Evolutionary conservation across 2,329 filamentous ascomycete species (phyloP), one percentile per base, ranked within the genome.

Genomic region (Lachnellula cervina): DNA sequence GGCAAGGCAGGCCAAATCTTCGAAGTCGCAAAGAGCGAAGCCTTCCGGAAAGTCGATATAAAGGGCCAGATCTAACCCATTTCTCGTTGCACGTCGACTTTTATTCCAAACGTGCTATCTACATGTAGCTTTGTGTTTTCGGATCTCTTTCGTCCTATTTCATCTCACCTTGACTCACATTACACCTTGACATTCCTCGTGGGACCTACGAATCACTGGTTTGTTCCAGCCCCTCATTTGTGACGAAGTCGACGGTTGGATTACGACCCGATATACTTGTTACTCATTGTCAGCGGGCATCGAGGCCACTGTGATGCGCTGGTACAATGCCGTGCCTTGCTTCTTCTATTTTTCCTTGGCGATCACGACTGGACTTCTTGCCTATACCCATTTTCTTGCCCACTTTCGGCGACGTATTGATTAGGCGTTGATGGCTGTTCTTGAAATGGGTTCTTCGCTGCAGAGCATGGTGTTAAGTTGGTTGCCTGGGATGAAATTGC

Each of bases 1-100:
- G 84, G 82, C 66, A 92, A 92, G 75, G 89, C 87, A 49, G 82
- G 81, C 51, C 70, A 73, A 43, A 74, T 87, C 19, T 96, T 97
- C 72, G 90, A 97, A 70, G 71, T 75, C 52, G 83, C 89, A 57
- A 88, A 86, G 70, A 73, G 78, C 40, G 79, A 80, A 60, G 93
- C 93, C 49, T 95, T 96, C 74, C 82, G 84, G 69, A 87, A 86
- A 70, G 88, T 97, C 78, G 92, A 97, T 76, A 95, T 97, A 78
- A 97, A 97, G 77, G 92, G 93, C 69, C 93, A 97, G 76, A 96
- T 97, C 70, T 94, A 67, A 68, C 56, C 45, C 56, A 43, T 45
- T 61, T 61, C 58, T 25, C 42, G 47, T 47, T 59, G 17, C 49
- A 35, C 40, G 51, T 56, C 57, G 54, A 37, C 51, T 35, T 54